Base-by-base conservation (phyloP, 768 basidiomycete species). In the Pisolithus microcarpus region DNA sequence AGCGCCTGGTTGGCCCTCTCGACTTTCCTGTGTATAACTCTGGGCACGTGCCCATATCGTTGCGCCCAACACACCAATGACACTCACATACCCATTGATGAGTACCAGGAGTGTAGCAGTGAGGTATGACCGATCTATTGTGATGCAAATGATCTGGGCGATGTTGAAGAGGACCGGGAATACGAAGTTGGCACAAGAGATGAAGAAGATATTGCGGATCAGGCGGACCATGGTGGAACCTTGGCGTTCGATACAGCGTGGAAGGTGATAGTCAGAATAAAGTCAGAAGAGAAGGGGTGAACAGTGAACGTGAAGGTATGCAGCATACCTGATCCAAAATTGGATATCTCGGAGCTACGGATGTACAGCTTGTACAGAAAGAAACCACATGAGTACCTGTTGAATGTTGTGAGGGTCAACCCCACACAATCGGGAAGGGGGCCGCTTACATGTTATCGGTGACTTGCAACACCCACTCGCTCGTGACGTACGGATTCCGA, bases 31-130 rank as follows among this genome's bases (percentile, higher is more conserved):
- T 34, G n/a, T 42, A 19, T 50, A 34, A n/a, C 46, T 49, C 10
- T 24, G 31, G 26, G 49, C 43, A n/a, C 54, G 48, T 15, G 65
- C 60, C 70, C 70, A 71, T 9, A 71, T 57, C 0, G 70, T 71
- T 7, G 70, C 69, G 31, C 70, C 68, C 21, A 70, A 62, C 15
- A 72, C 62, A 1, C 70, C 69, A n/a, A 72, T 61, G 30, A 72
- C 69, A n/a, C 62, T 59, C 16, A 69, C 54, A 47, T 66, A 66
- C 16, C 53, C 52, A 36, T 66, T 64, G 31, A 63, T 58, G 31
- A 52, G 50, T 28, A 61, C 55, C 43, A 52, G 39, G 26, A 49
- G 38, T 6, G 37, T 50, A 9, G 39, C 31, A 7, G 51, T 40
- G 24, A 52, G 44, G 21, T 49, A 45, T n/a, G 46, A 48, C 23